A percentile compares a stretch with the other conserved stretches of the same genome.
Evolutionary conservation across 495 filamentous ascomycete species (phyloP).

Genomic region (Pyronema domesticum): DNA sequence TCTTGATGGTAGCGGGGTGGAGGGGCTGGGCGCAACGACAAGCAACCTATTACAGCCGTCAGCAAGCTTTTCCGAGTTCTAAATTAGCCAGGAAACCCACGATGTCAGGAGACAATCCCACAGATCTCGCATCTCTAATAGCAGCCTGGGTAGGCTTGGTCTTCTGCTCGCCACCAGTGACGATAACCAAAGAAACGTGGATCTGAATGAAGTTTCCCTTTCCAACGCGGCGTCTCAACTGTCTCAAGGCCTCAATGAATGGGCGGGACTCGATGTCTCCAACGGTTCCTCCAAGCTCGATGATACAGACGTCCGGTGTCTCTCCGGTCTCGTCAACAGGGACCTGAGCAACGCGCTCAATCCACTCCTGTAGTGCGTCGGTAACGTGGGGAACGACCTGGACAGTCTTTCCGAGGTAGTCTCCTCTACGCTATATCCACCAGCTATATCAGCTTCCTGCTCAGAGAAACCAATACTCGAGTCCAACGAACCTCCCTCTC

Average conservation of each 20-base stretch:
- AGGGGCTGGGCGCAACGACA: slow-evolving; percentile 71
- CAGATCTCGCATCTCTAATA: slow-evolving; percentile 54
- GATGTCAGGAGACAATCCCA: slow-evolving; percentile 72
- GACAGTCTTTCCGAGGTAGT: slow-evolving; percentile 83
- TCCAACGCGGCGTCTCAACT: slow-evolving; percentile 52
- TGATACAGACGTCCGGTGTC: slow-evolving; percentile 85
- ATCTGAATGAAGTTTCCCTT: slow-evolving; percentile 74
- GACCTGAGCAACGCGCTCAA: slow-evolving; percentile 66
- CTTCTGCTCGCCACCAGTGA: slow-evolving; percentile 72
- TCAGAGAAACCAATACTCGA: too few species aligned
- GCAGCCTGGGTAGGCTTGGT: slow-evolving; percentile 92
- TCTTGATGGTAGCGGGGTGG: slow-evolving; percentile 55
- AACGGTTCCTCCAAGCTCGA: slow-evolving; percentile 60
- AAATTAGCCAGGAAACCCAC: slow-evolving; percentile 26
- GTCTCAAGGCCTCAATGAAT: slow-evolving; percentile 72
- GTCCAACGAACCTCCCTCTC: slow-evolving; percentile 28
- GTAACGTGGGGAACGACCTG: slow-evolving; percentile 89
- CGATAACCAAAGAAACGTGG: slow-evolving; percentile 62
- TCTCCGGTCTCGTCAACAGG: slow-evolving; percentile 71
- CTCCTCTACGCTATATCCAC: slow-evolving; percentile 47
- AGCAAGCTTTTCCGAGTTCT: background rate
- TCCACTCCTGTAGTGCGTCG: slow-evolving; percentile 81
- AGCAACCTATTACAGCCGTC: slow-evolving; percentile 42
- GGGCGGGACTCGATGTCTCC: slow-evolving; percentile 84
- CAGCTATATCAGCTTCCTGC: too few species aligned